phyloP scores from a whole-genome alignment of 1,284 basidiomycete species.

The Porodaedalea pini region DNA sequence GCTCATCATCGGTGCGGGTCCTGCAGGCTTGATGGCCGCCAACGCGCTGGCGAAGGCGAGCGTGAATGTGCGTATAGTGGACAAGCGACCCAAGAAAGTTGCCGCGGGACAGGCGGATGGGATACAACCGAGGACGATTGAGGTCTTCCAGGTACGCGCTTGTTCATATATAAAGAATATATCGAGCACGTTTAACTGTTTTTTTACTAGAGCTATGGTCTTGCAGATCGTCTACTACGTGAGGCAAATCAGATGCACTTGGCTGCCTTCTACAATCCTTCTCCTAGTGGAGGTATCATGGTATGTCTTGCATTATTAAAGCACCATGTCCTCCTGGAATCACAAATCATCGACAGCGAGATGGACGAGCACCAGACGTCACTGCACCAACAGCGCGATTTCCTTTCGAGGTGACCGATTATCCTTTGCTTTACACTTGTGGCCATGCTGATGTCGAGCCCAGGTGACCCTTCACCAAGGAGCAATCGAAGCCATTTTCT shows the following conservation, averaged over 20 bases:
- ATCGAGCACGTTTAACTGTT: not conserved
- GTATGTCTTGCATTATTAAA: conserved; percentile 30
- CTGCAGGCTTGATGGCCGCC: conserved; percentile 59
- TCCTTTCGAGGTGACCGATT: conserved; percentile 15
- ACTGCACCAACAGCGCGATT: conserved; percentile 39
- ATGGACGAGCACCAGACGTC: conserved; percentile 56
- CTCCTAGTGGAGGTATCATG: conserved; percentile 55
- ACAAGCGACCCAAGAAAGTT: conserved; percentile 55
- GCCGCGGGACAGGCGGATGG: conserved; percentile 75
- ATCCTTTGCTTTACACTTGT: not conserved
- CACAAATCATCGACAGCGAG: conserved; percentile 40
- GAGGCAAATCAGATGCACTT: conserved; percentile 69
- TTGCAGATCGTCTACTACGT: conserved; percentile 57
- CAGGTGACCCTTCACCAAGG: conserved; percentile 75
- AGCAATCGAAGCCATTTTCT: conserved; percentile 64
- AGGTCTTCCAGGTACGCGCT: conserved; percentile 60
- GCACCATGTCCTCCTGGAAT: not conserved
- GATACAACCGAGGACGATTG: conserved; percentile 73
- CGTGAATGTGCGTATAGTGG: conserved; percentile 60
- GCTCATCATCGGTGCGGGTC: conserved; percentile 54
- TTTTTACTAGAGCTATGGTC: conserved; percentile 60
- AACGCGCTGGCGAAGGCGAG: conserved; percentile 60
- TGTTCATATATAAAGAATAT: not conserved
- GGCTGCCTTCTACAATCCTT: conserved; percentile 70
- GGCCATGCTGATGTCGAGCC: not conserved